Conservation (phyloP, 177 flowering plant species). For the Vitis hybrid region DNA sequence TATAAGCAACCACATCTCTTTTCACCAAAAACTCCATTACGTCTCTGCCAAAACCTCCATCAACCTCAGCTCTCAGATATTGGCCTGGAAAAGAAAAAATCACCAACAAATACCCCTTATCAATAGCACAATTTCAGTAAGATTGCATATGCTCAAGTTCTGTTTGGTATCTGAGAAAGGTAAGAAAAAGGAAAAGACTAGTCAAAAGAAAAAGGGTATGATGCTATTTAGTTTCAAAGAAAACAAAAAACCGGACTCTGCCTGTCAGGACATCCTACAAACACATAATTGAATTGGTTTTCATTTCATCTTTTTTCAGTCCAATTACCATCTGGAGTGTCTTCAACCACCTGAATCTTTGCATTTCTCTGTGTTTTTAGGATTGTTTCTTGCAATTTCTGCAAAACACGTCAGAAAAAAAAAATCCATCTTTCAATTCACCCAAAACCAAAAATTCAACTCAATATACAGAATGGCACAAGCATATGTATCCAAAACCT, state of each 20-base stretch:
- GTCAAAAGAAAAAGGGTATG: too few species aligned
- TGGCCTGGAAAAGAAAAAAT: conserved; percentile 44
- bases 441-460: conserved; percentile 2
- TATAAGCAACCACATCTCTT: conserved; percentile 72
- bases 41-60: conserved; percentile 88
- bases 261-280: not conserved
- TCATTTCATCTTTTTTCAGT: not conserved
- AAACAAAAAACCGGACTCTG: not conserved
- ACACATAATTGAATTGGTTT: not conserved
- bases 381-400: conserved; percentile 80
- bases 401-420: conserved; percentile 21
- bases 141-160: not conserved
- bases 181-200: too few species aligned
- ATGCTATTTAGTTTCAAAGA: not conserved
- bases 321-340: conserved; percentile 70
- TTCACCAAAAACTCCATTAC: conserved; percentile 89
- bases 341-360: conserved; percentile 58
- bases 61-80: conserved; percentile 83
- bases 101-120: too few species aligned
- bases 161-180: too few species aligned
- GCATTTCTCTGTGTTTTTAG: conserved; percentile 77
- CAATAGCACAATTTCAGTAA: not conserved
- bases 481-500: conserved; percentile 33
- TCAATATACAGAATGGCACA: not conserved
- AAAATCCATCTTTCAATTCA: not conserved